A percentile compares a stretch with the other conserved stretches of the same genome.
Conservation (phyloP, 306 rosid species). For the Spatholobus suberectus region DNA sequence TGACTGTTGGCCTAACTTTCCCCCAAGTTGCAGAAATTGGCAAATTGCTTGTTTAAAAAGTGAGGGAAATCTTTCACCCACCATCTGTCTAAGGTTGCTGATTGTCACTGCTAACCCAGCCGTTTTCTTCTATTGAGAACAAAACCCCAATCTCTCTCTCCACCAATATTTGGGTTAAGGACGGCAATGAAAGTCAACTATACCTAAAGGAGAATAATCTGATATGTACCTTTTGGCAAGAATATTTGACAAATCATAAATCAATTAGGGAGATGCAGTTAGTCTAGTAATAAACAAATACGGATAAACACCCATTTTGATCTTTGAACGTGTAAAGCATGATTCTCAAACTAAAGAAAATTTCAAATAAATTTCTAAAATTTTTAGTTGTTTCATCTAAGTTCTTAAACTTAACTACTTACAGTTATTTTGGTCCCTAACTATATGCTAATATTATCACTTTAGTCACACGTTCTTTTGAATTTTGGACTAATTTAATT, state of each 20-base stretch:
- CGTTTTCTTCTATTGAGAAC: conserved; percentile 49
- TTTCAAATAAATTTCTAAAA: too few species aligned
- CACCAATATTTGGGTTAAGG: neutral
- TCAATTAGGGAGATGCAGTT: neutral
- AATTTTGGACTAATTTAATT: too few species aligned
- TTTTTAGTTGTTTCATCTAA: too few species aligned
- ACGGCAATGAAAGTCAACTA: too few species aligned
- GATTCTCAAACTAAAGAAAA: too few species aligned
- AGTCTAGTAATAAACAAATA: too few species aligned
- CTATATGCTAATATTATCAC: too few species aligned
- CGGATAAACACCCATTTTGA: too few species aligned
- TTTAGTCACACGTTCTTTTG: too few species aligned
- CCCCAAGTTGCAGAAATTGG: neutral
- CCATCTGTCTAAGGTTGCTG: conserved; percentile 42
- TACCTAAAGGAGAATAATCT: neutral
- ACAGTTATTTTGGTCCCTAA: too few species aligned
- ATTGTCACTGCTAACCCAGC: conserved; percentile 42
- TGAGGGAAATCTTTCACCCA: conserved; percentile 59
- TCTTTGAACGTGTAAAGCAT: too few species aligned
- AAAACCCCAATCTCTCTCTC: conserved; percentile 34
- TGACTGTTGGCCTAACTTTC: conserved; percentile 72
- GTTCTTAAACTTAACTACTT: too few species aligned
- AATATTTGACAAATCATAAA: neutral
- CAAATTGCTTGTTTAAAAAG: conserved; percentile 57
- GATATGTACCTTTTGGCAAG: neutral